These are phyloP conservation scores for Russula ochroleuca DNA, from an alignment of 768 basidiomycete genomes.

Conservation along the genomic window DNA sequence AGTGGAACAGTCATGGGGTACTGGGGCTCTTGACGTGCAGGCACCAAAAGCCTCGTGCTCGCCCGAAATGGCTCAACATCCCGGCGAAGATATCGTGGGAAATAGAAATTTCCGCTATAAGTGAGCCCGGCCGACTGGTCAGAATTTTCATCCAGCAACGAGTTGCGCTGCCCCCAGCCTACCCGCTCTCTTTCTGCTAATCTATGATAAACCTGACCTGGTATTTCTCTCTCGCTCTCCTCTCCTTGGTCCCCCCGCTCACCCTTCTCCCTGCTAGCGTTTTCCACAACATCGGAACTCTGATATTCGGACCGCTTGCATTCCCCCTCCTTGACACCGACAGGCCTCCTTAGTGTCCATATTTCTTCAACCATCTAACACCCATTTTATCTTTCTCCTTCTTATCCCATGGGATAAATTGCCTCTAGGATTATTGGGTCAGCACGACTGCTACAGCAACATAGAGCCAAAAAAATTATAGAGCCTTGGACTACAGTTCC, in stretches of 20 bases:
- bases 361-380: background rate
- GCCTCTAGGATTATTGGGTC: conserved; percentile 35
- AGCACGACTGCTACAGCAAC: conserved; percentile 40
- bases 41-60: background rate
- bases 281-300: conserved; percentile 41
- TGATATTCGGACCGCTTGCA: conserved; percentile 60
- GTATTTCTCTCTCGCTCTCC: conserved; percentile 10
- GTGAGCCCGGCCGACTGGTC: background rate
- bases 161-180: conserved; percentile 4
- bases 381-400: conserved; percentile 7
- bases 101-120: conserved; percentile 8
- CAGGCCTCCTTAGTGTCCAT: conserved; percentile 65
- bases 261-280: conserved; percentile 27
- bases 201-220: conserved; percentile 30
- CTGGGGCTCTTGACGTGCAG: background rate
- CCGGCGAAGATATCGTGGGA: conserved; percentile 6
- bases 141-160: background rate
- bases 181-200: conserved; percentile 16
- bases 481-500: conserved; percentile 19
- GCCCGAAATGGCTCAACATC: background rate
- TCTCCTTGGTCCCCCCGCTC: background rate
- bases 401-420: conserved; percentile 44
- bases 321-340: conserved; percentile 61
- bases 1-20: background rate
- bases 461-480: conserved; percentile 23